phyloP scores from a whole-genome alignment of 2,329 filamentous ascomycete genomes.

The Fusarium pseudonygamai region DNA sequence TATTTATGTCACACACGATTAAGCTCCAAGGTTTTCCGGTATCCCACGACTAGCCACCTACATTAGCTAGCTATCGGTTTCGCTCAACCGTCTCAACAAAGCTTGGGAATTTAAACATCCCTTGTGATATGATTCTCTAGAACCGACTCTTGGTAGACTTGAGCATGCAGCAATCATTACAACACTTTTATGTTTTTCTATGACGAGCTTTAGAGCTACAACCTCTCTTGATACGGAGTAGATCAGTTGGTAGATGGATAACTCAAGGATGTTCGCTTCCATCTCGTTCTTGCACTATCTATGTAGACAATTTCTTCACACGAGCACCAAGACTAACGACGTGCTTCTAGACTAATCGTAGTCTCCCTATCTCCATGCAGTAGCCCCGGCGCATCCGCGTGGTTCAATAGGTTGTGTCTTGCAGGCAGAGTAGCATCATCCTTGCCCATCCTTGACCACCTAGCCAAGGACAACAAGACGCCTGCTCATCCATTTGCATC shows the following conservation, averaged over 20 bases:
- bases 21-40: background rate
- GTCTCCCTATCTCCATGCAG: constrained; percentile 30
- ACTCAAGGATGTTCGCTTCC: background rate
- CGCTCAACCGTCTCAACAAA: background rate
- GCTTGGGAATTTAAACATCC: background rate
- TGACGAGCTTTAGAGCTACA: background rate
- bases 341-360: constrained; percentile 36
- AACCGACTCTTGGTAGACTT: background rate
- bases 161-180: background rate
- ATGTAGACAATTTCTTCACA: background rate
- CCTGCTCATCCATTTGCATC: constrained; percentile 32
- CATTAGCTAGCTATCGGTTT: background rate
- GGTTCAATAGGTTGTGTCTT: constrained; percentile 39
- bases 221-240: background rate
- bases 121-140: background rate
- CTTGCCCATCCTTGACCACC: constrained; percentile 16
- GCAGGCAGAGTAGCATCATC: constrained; percentile 26
- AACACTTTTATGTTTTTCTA: background rate
- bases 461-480: background rate
- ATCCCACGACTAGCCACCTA: background rate
- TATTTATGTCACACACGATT: background rate
- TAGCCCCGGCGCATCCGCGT: constrained; percentile 38
- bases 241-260: background rate
- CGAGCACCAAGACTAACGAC: constrained; percentile 2
- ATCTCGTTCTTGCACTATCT: background rate